Base-by-base conservation (phyloP, 495 filamentous ascomycete genomes). In the Apodospora peruviana region DNA sequence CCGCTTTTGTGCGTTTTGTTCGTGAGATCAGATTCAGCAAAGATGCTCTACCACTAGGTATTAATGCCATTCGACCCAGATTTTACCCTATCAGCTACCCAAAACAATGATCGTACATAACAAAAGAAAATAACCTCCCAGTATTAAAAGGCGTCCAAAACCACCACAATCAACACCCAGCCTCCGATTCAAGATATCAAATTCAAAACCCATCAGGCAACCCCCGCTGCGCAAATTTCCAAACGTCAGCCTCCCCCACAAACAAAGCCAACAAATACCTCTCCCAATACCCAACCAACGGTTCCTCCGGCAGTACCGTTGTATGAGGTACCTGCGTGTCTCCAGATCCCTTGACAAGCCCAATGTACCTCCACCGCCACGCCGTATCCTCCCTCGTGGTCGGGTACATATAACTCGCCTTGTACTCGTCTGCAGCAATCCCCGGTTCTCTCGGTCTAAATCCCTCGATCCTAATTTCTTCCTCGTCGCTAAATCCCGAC, bases 211-310 rank as follows among this genome's bases (percentile, higher is more conserved):
- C n/a, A n/a, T n/a, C n/a, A 32, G 27, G 27, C 27, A 41, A 34
- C 42, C 40, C 53, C 19, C n/a, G 32, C 45, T 49, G 44, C n/a
- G 55, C 55, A 45, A 16, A 65, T 45, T 24, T 47, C 62, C 64
- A 67, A 10, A 65, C 60, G 43, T 67, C 64, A 36, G 42, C 34
- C 19, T 63, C 51, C 0, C 62, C 60, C 1, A 11, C 37, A 39
- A 50, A 44, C 53, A 65, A 29, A 0, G 29, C 47, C 43, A 65
- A 23, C 38, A 65, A 17, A 45, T 53, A 56, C 38, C 62, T 39
- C 39, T 67, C 64, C 64, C 63, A 66, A 27, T 58, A 64, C 12
- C 64, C 64, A 0, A 55, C 49, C 42, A 65, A 7, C 34, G 62
- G 62, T 52, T 67, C 64, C 56, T 67, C 62, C 0, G 47, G 48